Evolutionary conservation across 768 basidiomycete species (phyloP), one percentile per base, ranked within the genome.

Genomic region (Suillus plorans): DNA sequence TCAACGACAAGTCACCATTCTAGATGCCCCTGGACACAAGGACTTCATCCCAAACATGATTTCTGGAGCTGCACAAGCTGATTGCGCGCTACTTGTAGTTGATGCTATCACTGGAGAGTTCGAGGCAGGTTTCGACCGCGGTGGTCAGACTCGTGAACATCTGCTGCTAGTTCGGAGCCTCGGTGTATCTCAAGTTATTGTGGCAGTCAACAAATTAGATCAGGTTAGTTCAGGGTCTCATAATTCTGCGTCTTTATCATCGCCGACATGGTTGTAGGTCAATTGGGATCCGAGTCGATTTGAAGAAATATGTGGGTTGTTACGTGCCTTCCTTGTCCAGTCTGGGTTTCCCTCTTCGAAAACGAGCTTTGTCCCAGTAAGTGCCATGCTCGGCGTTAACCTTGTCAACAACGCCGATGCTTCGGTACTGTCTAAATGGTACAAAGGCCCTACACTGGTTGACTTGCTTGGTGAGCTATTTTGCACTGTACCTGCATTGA

Each of bases 11-110:
- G 88, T 99, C 68, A 97, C 95, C 2, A 86, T 99, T n/a, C 85
- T 99, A 37, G 97, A 99, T 71, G 97, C 97, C 0, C 97, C 97
- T 0, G 97, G 97, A 0, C 97, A 99, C 77, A 91, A 89, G 68
- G 97, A 99, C 72, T 99, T 99, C 70, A 91, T 99, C 67, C 97
- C 97, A 1, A 99, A 99, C 73, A 99, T 99, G 97, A 99, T 99
- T 61, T 98, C 96, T 0, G 97, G 97, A 1, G 97, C 97, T 8
- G 89, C 96, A 2, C 97, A 98, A 76, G 97, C 97, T 0, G 97
- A 99, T 69, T 94, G 94, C 56, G 95, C 97, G 0, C 77, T 99
- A 9, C 86, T 99, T 25, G 96, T 99, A 4, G 89, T 99, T 34
- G 97, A 97, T 74, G 89, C 95, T 2, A 82, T 89, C 6, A 87